These are phyloP conservation scores for Aciculosporium take DNA, from an alignment of 2,329 filamentous ascomycete species.

Conservation along the genomic window DNA sequence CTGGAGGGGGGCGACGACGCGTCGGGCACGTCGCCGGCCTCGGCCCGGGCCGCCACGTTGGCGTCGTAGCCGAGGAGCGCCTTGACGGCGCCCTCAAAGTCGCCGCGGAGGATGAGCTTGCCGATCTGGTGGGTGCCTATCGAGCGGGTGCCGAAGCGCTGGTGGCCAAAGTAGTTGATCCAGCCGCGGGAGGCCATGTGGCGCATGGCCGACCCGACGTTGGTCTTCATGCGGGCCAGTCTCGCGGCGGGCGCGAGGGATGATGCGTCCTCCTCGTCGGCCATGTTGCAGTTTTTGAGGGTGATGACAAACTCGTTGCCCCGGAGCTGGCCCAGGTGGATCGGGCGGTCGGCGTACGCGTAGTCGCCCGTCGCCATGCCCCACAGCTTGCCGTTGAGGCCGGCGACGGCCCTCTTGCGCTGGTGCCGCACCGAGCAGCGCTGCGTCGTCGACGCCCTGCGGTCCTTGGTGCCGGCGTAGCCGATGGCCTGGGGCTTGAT, in stretches of 20 bases:
- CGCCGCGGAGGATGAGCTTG: conserved; percentile 64
- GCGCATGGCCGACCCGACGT: conserved; percentile 44
- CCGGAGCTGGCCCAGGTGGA: conserved; percentile 68
- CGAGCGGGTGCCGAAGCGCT: conserved; percentile 81
- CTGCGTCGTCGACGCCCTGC: conserved; percentile 74
- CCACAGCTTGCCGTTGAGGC: conserved; percentile 48
- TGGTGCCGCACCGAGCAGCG: conserved; percentile 50
- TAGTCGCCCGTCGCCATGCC: conserved; percentile 66
- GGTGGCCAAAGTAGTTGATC: conserved; percentile 97
- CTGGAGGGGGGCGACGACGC: conserved; percentile 46
- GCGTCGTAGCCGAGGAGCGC: conserved; percentile 62
- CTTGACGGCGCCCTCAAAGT: conserved; percentile 69
- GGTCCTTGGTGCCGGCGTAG: conserved; percentile 78
- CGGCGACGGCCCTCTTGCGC: conserved; percentile 44
- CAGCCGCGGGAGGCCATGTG: conserved; percentile 65
- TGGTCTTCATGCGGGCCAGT: conserved; percentile 17
- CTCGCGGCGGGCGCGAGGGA: conserved; percentile 14
- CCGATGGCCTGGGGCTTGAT: conserved; percentile 60
- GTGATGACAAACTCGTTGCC: conserved; percentile 93
- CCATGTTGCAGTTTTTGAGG: conserved; percentile 66
- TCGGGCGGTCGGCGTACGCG: conserved; percentile 53
- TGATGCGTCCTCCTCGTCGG: conserved; percentile 21
- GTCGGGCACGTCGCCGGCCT: conserved; percentile 20
- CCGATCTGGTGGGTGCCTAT: conserved; percentile 79
- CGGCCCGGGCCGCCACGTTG: conserved; percentile 35